phyloP scores from a whole-genome alignment of 192 early-diverging fungal species.

The Borealophlyctis nickersoniae region DNA sequence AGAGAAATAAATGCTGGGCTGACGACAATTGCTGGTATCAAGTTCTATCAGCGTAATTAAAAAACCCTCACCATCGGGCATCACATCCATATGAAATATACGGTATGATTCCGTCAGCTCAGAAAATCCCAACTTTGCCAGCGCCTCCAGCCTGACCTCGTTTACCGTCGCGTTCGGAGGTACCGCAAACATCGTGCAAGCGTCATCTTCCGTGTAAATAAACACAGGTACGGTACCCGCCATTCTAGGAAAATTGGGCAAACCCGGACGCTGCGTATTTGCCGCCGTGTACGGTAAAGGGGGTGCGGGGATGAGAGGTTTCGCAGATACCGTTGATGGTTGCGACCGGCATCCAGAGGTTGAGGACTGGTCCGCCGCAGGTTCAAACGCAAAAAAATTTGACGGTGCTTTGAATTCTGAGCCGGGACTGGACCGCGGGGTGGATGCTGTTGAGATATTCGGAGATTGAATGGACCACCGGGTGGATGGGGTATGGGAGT shows the following conservation, averaged over 20 bases:
- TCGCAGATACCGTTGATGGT: too few species aligned
- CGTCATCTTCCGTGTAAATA: constrained; percentile 33
- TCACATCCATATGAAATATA: constrained; percentile 18
- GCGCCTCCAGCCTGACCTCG: constrained; percentile 29
- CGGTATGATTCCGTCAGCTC: constrained; percentile 25
- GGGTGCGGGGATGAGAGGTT: not conserved
- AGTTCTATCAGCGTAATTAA: not conserved
- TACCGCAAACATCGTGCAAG: constrained; percentile 32
- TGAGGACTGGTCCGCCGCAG: too few species aligned
- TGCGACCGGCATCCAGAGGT: too few species aligned
- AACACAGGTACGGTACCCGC: constrained; percentile 29
- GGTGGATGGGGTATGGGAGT: too few species aligned
- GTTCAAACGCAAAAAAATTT: too few species aligned
- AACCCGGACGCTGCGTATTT: not conserved
- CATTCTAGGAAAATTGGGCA: not conserved
- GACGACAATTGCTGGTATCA: constrained; percentile 1
- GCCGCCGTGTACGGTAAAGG: not conserved
- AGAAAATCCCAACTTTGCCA: constrained; percentile 20
- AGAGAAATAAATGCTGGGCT: too few species aligned
- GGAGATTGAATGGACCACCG: too few species aligned
- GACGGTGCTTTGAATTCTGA: too few species aligned
- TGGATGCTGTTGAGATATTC: too few species aligned
- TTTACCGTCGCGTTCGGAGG: constrained; percentile 35
- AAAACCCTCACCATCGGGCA: constrained; percentile 22
- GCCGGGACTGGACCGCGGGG: too few species aligned